Percentiles rank a stretch among this genome's conserved stretches.
Evolutionary conservation across 148 eudicot species (phyloP).

Genomic region (Cornus controversa): DNA sequence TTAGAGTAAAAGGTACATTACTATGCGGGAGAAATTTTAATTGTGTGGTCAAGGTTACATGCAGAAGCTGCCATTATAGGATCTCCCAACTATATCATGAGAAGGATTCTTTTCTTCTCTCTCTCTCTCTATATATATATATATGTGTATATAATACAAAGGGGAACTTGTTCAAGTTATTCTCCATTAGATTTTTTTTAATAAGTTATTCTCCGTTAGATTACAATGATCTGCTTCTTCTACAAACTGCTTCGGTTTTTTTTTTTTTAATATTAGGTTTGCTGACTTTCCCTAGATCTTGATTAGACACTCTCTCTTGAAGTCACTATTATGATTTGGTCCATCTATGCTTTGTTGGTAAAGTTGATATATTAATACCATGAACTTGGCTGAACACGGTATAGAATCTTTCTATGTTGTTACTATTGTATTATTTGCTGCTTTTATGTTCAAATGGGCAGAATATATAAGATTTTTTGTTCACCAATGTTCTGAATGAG

Average conservation of each 20-base stretch:
- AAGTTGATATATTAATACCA: background rate
- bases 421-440: background rate
- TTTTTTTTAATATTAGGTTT: background rate
- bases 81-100: too few relatives aligned
- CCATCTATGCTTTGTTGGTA: background rate
- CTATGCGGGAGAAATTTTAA: too few relatives aligned
- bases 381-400: background rate
- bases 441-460: background rate
- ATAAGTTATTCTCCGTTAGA: too few relatives aligned
- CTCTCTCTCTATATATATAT: too few relatives aligned
- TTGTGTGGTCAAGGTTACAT: background rate
- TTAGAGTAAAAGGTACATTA: too few relatives aligned
- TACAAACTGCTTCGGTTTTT: background rate
- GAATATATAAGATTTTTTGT: background rate
- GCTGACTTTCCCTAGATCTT: background rate
- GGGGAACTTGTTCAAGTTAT: background rate
- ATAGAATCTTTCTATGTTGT: background rate
- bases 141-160: too few relatives aligned
- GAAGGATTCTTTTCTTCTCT: too few relatives aligned
- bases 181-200: background rate
- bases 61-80: background rate
- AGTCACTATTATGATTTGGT: too few relatives aligned
- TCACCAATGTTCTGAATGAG: background rate
- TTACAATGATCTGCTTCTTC: background rate
- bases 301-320: background rate